Base-by-base conservation (phyloP, 225 moss, liverwort and hornwort species). In the Anthoceros angustus region DNA sequence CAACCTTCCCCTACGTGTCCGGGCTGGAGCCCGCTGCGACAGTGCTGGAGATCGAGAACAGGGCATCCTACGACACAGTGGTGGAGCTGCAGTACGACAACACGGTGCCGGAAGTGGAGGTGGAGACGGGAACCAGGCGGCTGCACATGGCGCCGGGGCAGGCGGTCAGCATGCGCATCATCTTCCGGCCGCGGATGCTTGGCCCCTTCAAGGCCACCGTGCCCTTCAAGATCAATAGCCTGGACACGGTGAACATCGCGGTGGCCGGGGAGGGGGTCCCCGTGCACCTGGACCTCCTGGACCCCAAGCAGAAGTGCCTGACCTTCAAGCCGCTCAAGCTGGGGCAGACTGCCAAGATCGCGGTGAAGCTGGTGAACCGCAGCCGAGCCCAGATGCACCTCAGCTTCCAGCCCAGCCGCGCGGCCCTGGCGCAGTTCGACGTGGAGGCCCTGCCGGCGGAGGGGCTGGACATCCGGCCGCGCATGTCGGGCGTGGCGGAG, bases 261-360 rank as follows among this genome's bases (percentile, higher is more conserved):
- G 73, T 94, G 16, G 78, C 73, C 43, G 94, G 90, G 43, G 85
- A 88, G 77, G 94, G 94, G 43, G 88, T 85, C n/a, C 80, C 77
- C 2, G 46, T 94, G 72, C 74, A 86, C 68, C 78, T 94, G 61
- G 91, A 94, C 70, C 77, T 94, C 10, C 83, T 86, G 21, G 88
- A 94, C 73, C 76, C 72, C 25, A 73, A 71, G 6, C 90, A 90
- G 71, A 94, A 90, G 66, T 65, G 84, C 4, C 69, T 94, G 12
- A 69, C 80, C 18, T 90, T 94, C 74, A 83, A 83, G 64, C 50
- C 82, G 67, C 70, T 86, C 25, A 80, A 82, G 8, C 74, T 85
- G 46, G 82, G 80, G 25, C 82, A 90, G 76, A 76, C 65, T 43
- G 77, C 78, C 42, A 70, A 64, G 38, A 82, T 80, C 64, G 80